Base-by-base conservation (phyloP, 192 early-diverging fungal genomes). In the Polychytrium aggregatum region DNA sequence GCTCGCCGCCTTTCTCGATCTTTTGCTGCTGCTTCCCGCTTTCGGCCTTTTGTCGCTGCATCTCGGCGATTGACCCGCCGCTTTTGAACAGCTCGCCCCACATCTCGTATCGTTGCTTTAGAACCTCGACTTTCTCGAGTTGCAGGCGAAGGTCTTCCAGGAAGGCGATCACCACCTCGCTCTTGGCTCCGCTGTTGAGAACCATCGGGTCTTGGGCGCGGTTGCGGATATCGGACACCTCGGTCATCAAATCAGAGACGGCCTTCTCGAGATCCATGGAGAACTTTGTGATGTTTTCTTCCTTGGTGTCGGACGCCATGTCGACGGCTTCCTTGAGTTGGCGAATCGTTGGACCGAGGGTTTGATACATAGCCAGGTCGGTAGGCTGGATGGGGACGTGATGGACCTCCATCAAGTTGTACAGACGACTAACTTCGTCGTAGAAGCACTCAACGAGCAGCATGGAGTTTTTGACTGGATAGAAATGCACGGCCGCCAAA, bases 151-250 rank as follows among this genome's bases (percentile, higher is more conserved):
- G 47, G 31, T 70, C 74, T 11, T 57, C 64, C n/a, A 80, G 44
- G 40, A 70, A 78, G 28, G 48, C 50, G 37, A 80, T 68, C 10
- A 78, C 75, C 29, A 63, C 33, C 7, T 75, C 70, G 41, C 56
- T 63, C 14, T 71, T 60, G 9, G 71, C 57, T 2, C 44, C 48
- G 18, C 62, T 41, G 48, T 78, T 78, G 14, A 76, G 50, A 7
- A 80, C 72, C 61, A 78, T 72, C 14, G 78, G 78, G 39, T 80
- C 74, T 46, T 80, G 78, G 6, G 73, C 78, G 0, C 60, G 41
- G 48, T 76, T 74, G 28, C 74, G 59, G 27, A 79, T 67, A 9
- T 79, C 76, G 22, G 54, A 62, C 3, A 76, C 76, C 59, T 76
- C 70, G 14, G 49, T 52, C 56, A 73, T 63, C 14, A 79, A 45